Base-by-base conservation (phyloP, 495 filamentous ascomycete species). In the Letharia lupina region DNA sequence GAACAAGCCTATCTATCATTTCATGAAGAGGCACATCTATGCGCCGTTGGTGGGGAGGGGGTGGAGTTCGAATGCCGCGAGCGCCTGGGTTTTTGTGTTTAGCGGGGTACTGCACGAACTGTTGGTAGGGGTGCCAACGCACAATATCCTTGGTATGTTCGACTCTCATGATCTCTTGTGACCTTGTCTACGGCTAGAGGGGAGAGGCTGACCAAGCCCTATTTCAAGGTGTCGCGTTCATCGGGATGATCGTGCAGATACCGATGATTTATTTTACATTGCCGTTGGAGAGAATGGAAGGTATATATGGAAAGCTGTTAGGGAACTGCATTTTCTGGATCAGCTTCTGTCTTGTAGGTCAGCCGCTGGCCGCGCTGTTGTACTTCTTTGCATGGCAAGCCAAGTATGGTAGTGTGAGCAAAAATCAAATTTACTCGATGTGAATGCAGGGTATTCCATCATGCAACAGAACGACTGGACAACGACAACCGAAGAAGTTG, bases 331-430 rank as follows among this genome's bases (percentile, higher is more conserved):
- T 96, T 63, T 98, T 98, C 76, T 98, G 94, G 94, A 81, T 94
- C 45, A 89, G 87, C 39, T 98, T 98, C 73, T 96, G 91, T 67
- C 81, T 98, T 20, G 86, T 98, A 0, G 94, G 94, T 0, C 94
- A 98, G 81, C 94, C 94, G 15, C 79, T 97, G 47, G 93, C 90
- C 0, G 91, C 90, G 3, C 74, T 98, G 44, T 73, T 94, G 68
- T 98, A 98, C 74, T 98, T 96, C 75, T 97, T 96, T 73, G 94
- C 92, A 18, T 98, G 94, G 94, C 93, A 97, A 75, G 92, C 91
- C 28, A 98, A 98, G 77, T 96, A 96, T 73, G 94, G 94, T 28
- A 92, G 86, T 70, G 83, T 85, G 35, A 85, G 82, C 66, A 77
- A 76, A 12, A 48, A 35, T 20, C 42, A 47, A 35, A 48, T 35